These are phyloP conservation scores for Barnettozyma californica DNA, from an alignment of 805 yeast genomes.

Conservation along the genomic window DNA sequence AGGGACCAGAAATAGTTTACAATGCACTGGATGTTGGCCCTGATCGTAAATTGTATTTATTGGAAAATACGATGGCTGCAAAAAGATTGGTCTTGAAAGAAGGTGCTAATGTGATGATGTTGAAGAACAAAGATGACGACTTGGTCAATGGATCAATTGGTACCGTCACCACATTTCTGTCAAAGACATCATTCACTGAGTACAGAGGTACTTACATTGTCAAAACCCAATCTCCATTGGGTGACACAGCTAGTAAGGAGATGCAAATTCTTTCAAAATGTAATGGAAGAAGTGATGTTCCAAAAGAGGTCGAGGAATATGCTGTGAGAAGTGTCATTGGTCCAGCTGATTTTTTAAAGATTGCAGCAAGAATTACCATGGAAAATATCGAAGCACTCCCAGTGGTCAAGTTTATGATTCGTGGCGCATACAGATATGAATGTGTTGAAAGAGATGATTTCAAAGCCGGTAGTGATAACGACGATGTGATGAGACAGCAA, in stretches of 20 bases:
- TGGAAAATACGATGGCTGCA: conserved; percentile 71
- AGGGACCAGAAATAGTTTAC: conserved; percentile 42
- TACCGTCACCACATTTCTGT: conserved; percentile 42
- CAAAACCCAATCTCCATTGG: conserved; percentile 7
- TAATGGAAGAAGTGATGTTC: conserved; percentile 21
- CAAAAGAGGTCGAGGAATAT: conserved; percentile 25
- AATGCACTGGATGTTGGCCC: conserved; percentile 38
- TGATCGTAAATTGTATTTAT: conserved; percentile 20
- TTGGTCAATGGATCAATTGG: conserved; percentile 94
- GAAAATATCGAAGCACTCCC: conserved; percentile 26
- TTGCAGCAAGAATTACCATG: conserved; percentile 17
- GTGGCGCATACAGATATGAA: conserved; percentile 24
- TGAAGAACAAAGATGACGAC: conserved; percentile 70
- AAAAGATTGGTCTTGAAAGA: conserved; percentile 57
- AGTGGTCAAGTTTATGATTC: conserved; percentile 29
- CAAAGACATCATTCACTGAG: conserved; percentile 21
- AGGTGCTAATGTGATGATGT: conserved; percentile 92
- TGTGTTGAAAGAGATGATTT: conserved; percentile 37
- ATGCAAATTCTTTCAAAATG: conserved; percentile 29
- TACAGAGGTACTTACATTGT: conserved; percentile 14
- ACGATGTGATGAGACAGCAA: conserved; percentile 42
- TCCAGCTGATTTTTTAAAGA: conserved; percentile 14
- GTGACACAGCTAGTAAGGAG: conserved; percentile 14
- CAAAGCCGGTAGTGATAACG: conserved; percentile 26
- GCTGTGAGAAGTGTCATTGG: conserved; percentile 14